Percentiles rank a stretch among this genome's conserved stretches.
phyloP scores from a whole-genome alignment of 371 early-diverging fungal genomes.

The Apophysomyces sp. region DNA sequence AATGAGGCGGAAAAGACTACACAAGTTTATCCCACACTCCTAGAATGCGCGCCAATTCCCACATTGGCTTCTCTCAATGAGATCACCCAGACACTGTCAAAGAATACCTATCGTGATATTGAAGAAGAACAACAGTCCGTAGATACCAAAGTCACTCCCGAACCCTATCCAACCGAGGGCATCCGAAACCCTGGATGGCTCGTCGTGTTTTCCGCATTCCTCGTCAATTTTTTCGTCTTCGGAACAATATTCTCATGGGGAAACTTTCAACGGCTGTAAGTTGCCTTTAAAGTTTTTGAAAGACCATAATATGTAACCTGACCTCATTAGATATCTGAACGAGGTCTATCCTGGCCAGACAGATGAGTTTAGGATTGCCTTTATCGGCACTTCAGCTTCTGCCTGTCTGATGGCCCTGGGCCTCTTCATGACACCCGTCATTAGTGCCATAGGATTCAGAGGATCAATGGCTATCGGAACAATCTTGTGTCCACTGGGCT shows the following conservation, averaged over 20 bases:
- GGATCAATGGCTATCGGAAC: slow-evolving; percentile 61
- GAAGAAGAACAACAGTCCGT: neutral
- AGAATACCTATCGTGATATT: neutral
- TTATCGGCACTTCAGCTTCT: slow-evolving; percentile 55
- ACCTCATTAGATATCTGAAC: slow-evolving; percentile 26
- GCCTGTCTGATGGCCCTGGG: slow-evolving; percentile 50
- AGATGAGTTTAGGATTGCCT: slow-evolving; percentile 40
- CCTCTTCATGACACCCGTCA: slow-evolving; percentile 62
- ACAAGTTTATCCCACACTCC: slow-evolving; percentile 23
- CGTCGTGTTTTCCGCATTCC: slow-evolving; percentile 51
- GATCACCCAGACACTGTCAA: slow-evolving; percentile 34
- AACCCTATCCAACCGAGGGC: slow-evolving; percentile 32
- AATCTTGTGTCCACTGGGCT: slow-evolving; percentile 45
- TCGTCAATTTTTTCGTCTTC: slow-evolving; percentile 56
- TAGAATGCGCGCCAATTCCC: slow-evolving; percentile 41
- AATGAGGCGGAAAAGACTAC: neutral
- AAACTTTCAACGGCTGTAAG: slow-evolving; percentile 50
- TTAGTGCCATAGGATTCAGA: slow-evolving; percentile 55
- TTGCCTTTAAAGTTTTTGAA: neutral
- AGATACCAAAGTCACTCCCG: slow-evolving; percentile 1
- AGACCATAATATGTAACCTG: neutral
- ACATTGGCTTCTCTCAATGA: slow-evolving; percentile 31
- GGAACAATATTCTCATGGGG: slow-evolving; percentile 61
- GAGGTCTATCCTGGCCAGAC: slow-evolving; percentile 32
- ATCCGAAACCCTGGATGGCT: slow-evolving; percentile 45